Percentiles rank a stretch among this genome's conserved stretches.
Evolutionary conservation across 192 early-diverging fungal genomes (phyloP).

Genomic region (Chytriomyces hyalinus): DNA sequence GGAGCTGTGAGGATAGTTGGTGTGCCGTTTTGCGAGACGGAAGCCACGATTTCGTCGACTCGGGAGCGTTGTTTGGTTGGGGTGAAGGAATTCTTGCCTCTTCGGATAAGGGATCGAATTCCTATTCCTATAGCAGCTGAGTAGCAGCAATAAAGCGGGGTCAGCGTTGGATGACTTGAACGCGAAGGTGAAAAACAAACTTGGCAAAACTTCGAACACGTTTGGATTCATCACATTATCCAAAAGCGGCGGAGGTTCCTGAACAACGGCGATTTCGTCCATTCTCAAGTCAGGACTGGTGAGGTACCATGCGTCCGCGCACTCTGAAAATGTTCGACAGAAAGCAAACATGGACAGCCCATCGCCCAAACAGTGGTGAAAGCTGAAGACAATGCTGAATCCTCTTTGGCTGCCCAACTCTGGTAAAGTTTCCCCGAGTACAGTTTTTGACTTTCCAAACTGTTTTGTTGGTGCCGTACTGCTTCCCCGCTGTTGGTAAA

Average conservation of each 20-base stretch:
- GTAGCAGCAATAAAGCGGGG: no score
- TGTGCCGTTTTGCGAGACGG: not conserved
- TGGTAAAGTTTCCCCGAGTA: not conserved
- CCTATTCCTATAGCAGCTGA: slow-evolving; percentile 32
- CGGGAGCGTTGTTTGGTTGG: not conserved
- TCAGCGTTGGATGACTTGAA: not conserved
- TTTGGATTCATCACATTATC: slow-evolving; percentile 53
- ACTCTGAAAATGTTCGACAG: slow-evolving; percentile 40
- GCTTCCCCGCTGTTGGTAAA: no score
- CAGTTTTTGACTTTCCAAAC: not conserved
- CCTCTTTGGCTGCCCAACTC: not conserved
- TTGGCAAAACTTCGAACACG: slow-evolving; percentile 47
- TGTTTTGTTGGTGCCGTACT: not conserved
- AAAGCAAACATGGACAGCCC: slow-evolving; percentile 52
- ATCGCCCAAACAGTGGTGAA: slow-evolving; percentile 58
- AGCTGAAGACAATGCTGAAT: slow-evolving; percentile 53
- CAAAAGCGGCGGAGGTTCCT: slow-evolving; percentile 45
- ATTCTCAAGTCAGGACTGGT: slow-evolving; percentile 36
- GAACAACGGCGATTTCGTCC: slow-evolving; percentile 29
- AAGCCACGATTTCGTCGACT: not conserved
- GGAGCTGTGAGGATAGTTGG: not conserved
- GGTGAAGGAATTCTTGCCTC: slow-evolving; percentile 19
- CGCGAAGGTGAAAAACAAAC: slow-evolving; percentile 25
- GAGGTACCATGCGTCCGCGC: slow-evolving; percentile 24
- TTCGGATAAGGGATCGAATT: slow-evolving; percentile 18